A percentile compares a stretch with the other conserved stretches of the same genome.
Conservation (phyloP, 805 yeast species). For the Metschnikowia gelsemii region DNA sequence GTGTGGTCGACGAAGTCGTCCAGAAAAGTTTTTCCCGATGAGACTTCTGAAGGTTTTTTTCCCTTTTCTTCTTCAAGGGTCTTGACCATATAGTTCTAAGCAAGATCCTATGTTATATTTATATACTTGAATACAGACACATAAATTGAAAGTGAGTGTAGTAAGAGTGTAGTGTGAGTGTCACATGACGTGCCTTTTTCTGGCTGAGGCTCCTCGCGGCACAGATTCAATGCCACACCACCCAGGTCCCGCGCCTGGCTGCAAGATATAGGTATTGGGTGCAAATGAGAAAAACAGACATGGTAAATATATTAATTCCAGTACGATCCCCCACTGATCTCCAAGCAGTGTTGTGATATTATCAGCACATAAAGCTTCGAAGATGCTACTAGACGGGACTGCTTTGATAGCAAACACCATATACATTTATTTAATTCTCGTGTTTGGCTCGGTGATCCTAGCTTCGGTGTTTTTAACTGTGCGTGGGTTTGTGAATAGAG, state of each 20-base stretch:
- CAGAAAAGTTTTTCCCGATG: too few species aligned
- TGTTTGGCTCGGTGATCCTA: conserved; percentile 9
- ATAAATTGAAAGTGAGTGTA: too few species aligned
- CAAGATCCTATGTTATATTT: too few species aligned
- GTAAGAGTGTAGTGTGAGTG: too few species aligned
- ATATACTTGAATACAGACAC: too few species aligned
- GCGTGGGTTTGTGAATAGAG: conserved; percentile 14
- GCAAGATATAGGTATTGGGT: conserved; percentile 2
- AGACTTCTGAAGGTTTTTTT: too few species aligned
- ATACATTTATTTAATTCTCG: conserved; percentile 14
- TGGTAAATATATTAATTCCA: background rate
- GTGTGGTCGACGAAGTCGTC: too few species aligned
- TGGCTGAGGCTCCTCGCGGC: background rate
- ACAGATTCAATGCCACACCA: background rate
- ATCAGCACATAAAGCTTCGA: background rate
- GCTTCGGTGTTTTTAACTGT: conserved; percentile 9
- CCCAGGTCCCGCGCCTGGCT: background rate
- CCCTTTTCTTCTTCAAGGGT: too few species aligned
- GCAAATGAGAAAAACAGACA: conserved; percentile 1
- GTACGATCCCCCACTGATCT: background rate
- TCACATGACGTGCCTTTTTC: conserved; percentile 1
- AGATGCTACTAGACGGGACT: conserved; percentile 16
- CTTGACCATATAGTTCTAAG: too few species aligned
- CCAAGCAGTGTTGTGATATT: background rate
- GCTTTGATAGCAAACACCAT: conserved; percentile 16